Percentiles rank a stretch among this genome's conserved stretches.
Conservation (phyloP, 768 basidiomycete genomes). For the Chalciporus sphaerocephalus region DNA sequence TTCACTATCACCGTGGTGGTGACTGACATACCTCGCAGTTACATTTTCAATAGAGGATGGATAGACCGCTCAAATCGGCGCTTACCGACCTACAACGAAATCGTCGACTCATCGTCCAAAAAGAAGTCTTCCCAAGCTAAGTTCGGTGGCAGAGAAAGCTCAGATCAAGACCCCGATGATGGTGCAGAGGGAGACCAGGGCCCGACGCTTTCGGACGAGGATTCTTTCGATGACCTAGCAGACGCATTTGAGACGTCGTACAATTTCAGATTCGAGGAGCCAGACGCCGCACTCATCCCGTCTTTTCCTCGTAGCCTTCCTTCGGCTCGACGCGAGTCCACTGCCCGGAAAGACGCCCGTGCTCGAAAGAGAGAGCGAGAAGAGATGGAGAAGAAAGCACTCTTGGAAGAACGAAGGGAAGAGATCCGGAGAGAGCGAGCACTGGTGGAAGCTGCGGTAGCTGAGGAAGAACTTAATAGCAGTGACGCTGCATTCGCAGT, state of each 20-base stretch:
- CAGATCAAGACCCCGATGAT: constrained; percentile 5
- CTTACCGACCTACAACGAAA: constrained; percentile 82
- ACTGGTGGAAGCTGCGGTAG: constrained; percentile 60
- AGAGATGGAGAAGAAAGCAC: constrained; percentile 54
- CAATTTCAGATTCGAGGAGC: constrained; percentile 97
- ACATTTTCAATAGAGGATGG: constrained; percentile 97
- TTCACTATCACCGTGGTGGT: not conserved
- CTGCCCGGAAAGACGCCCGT: constrained; percentile 80
- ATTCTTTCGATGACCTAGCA: constrained; percentile 84
- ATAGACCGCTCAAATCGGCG: constrained; percentile 72
- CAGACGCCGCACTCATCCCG: constrained; percentile 60
- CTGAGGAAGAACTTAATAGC: constrained; percentile 61
- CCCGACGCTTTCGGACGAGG: constrained; percentile 49
- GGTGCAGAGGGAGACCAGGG: constrained; percentile 28
- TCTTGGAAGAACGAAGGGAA: constrained; percentile 80
- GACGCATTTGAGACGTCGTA: constrained; percentile 95
- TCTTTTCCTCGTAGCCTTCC: constrained; percentile 74
- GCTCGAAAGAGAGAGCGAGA: constrained; percentile 72
- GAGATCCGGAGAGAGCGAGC: constrained; percentile 70
- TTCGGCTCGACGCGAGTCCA: constrained; percentile 69
- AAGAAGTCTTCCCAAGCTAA: constrained; percentile 15
- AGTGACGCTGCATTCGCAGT: constrained; percentile 29
- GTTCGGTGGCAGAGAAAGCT: constrained; percentile 16
- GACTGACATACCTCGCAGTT: constrained; percentile 45
- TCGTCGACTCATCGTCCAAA: constrained; percentile 45